phyloP scores from a whole-genome alignment of 2,329 filamentous ascomycete genomes.

The Fusarium hostae region DNA sequence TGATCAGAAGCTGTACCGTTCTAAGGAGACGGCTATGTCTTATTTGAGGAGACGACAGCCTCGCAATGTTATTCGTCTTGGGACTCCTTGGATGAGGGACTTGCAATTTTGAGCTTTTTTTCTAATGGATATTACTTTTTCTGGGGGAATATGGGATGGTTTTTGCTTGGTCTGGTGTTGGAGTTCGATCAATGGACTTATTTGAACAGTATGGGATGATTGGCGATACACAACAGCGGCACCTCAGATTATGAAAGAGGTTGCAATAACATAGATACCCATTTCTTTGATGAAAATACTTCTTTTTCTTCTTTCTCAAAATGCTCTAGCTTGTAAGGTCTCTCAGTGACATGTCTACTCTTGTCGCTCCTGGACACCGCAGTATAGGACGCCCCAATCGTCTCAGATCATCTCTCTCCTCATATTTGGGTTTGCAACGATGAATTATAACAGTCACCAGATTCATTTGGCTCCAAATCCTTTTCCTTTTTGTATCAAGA shows the following conservation, averaged over 20 bases:
- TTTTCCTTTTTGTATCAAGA: too few species aligned
- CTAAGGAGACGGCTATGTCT: constrained; percentile 12
- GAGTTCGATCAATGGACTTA: neutral
- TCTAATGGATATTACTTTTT: too few species aligned
- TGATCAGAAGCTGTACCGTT: neutral
- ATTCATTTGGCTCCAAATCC: too few species aligned
- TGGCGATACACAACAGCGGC: neutral
- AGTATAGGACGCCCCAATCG: neutral
- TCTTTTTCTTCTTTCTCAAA: neutral
- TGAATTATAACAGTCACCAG: too few species aligned
- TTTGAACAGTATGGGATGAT: neutral
- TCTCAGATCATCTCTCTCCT: neutral
- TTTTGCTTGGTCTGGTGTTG: neutral
- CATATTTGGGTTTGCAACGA: too few species aligned
- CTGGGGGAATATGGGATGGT: neutral
- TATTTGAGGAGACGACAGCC: neutral
- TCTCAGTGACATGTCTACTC: neutral
- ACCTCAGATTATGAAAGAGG: neutral
- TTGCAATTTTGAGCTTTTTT: too few species aligned
- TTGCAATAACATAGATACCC: neutral
- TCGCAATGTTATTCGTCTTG: neutral
- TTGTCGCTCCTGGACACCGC: neutral
- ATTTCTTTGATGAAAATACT: fast-evolving
- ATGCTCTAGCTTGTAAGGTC: fast-evolving
- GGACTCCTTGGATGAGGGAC: too few species aligned